Percentiles rank a stretch among this genome's conserved stretches.
Conservation (phyloP, 169 alveolate species). For the Eimeria zaria region DNA sequence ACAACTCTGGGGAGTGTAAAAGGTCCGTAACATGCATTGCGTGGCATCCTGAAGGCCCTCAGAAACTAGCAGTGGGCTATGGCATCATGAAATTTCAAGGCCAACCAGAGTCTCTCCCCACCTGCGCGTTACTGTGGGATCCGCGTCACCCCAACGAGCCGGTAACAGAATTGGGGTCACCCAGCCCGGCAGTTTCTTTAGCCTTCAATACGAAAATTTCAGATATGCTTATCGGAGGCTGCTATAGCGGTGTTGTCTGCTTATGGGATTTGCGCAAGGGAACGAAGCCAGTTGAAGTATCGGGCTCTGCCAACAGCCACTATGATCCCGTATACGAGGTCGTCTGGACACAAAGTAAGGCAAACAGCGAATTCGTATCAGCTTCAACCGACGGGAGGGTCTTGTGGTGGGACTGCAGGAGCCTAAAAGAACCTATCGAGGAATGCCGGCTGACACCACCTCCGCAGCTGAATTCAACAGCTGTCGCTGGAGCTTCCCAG, state of each 20-base stretch:
- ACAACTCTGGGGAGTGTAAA: constrained; percentile 90
- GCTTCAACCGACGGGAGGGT: constrained; percentile 96
- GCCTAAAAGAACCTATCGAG: constrained; percentile 92
- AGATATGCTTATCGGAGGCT: constrained; percentile 95
- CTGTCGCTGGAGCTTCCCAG: constrained; percentile 81
- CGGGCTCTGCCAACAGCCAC: constrained; percentile 94
- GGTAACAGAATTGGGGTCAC: constrained; percentile 79
- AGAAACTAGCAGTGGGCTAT: constrained; percentile 94
- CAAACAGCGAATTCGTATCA: constrained; percentile 95
- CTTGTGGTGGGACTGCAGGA: constrained; percentile 96
- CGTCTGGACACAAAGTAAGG: constrained; percentile 95
- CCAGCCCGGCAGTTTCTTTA: constrained; percentile 90
- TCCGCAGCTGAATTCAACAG: constrained; percentile 74
- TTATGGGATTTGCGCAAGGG: constrained; percentile 94
- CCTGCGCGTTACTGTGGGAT: constrained; percentile 96
- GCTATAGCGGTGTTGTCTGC: constrained; percentile 94
- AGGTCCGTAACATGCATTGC: constrained; percentile 94
- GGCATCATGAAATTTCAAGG: constrained; percentile 92
- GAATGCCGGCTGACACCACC: constrained; percentile 85
- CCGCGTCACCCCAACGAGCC: constrained; percentile 94
- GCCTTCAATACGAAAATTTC: constrained; percentile 93
- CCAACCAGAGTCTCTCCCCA: constrained; percentile 96
- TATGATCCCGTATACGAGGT: constrained; percentile 97
- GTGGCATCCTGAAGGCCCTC: constrained; percentile 96
- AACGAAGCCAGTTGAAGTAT: constrained; percentile 91